Base-by-base conservation (phyloP, 2,329 filamentous ascomycete genomes). In the Diaporthe velutina region DNA sequence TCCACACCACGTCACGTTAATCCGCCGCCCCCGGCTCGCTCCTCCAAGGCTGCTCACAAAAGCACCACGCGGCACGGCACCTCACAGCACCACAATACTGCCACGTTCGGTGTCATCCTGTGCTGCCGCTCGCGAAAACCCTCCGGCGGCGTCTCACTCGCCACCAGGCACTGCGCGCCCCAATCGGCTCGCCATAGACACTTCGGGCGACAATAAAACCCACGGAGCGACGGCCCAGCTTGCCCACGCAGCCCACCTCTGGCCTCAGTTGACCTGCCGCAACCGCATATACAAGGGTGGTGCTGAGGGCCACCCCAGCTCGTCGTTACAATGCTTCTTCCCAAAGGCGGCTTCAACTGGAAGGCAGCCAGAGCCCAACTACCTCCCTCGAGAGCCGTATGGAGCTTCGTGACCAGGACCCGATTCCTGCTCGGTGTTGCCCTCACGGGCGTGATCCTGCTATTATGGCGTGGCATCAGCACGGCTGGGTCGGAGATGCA, bases 321-420 rank as follows among this genome's bases (percentile, higher is more conserved):
- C n/a, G 64, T 77, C 80, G 82, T 82, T 81, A 87, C 78, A 77
- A 98, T 98, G 96, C 91, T 98, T 87, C 91, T 97, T 80, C 94
- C 95, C 78, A 98, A 98, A 86, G 94, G 94, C 83, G 94, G 95
- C 83, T 90, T 96, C 81, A 95, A 92, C 84, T 98, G 96, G 96
- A 98, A 98, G 88, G 93, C 94, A 78, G 93, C 96, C 79, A 94
- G 91, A 86, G 89, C 94, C 80, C 90, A 91, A 81, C 86, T 98
- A 79, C 95, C 95, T 57, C 93, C 95, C 74, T 92, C 91, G 79
- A 91, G 95, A 83, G 93, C 93, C 71, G 82, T 95, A 82, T 88
- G 92, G 85, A 86, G 90, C 58, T 90, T 95, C 79, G 81, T 97
- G 77, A 94, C 94, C 77, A 91, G 92, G 82, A 94, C 95, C 78